A percentile compares a stretch with the other conserved stretches of the same genome.
phyloP scores from a whole-genome alignment of 164 flowering plant species.

The Umbilicus rupestris region DNA sequence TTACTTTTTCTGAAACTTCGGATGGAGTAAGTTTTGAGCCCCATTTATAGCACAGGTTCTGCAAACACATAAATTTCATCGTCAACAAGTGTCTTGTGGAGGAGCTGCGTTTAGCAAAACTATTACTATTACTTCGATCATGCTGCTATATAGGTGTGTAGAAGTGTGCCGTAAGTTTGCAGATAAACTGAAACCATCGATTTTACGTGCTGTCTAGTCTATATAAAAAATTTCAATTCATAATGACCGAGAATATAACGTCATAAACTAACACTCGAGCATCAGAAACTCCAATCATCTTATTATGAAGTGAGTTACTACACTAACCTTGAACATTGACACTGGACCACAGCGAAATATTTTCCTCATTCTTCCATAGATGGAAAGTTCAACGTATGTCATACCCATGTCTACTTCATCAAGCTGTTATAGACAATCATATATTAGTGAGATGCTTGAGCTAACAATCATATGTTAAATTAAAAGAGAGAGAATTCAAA shows the following conservation, averaged over 20 bases:
- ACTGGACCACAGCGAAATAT: constrained; percentile 91
- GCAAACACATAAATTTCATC: constrained; percentile 11
- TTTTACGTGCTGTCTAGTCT: background rate
- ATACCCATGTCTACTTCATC: constrained; percentile 99
- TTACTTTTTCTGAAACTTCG: constrained; percentile 85
- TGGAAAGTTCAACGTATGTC: constrained; percentile 94
- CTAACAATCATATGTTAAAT: background rate
- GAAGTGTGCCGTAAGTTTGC: background rate
- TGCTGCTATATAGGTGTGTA: background rate
- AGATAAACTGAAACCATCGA: background rate
- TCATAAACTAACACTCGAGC: background rate
- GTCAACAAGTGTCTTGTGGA: background rate
- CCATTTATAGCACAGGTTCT: constrained; percentile 91
- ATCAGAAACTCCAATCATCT: background rate
- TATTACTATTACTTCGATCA: background rate
- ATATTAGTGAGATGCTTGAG: background rate
- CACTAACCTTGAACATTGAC: constrained; percentile 84
- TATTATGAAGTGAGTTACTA: background rate
- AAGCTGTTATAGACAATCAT: constrained; percentile 35
- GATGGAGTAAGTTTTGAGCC: constrained; percentile 51
- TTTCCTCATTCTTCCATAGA: constrained; percentile 84
- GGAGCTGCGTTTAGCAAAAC: background rate
- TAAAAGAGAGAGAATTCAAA: background rate
- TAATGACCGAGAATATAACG: background rate
- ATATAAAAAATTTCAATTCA: background rate